These are phyloP conservation scores for Umbelopsis sp. DNA, from an alignment of 192 early-diverging fungal species.

Conservation along the genomic window DNA sequence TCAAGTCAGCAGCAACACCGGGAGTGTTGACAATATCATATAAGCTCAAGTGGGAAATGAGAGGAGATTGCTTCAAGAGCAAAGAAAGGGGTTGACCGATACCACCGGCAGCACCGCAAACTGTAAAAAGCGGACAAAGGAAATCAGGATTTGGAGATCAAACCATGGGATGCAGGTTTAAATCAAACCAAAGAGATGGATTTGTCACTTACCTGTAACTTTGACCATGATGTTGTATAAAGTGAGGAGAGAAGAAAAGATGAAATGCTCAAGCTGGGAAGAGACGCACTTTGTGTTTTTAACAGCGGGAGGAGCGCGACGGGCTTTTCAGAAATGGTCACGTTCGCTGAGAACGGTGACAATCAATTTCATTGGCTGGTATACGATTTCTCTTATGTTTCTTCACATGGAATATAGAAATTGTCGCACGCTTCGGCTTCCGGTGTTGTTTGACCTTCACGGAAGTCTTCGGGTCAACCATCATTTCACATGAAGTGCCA, in stretches of 20 bases:
- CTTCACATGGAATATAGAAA: constrained; percentile 6
- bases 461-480: constrained; percentile 5
- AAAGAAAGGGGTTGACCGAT: constrained; percentile 98
- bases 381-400: background rate
- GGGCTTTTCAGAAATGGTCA: background rate
- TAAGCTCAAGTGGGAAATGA: constrained; percentile 83
- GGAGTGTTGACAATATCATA: constrained; percentile 97
- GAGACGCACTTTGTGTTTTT: background rate
- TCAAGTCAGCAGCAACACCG: constrained; percentile 95
- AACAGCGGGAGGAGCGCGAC: background rate
- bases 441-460: background rate
- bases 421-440: constrained; percentile 18
- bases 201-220: background rate
- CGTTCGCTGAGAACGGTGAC: background rate
- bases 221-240: background rate
- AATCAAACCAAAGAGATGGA: background rate
- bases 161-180: no score
- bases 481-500: constrained; percentile 12
- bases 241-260: background rate
- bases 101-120: constrained; percentile 86
- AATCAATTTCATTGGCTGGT: constrained; percentile 8
- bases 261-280: background rate
- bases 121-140: constrained; percentile 31
- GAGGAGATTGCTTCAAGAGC: constrained; percentile 88
- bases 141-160: background rate